These are phyloP conservation scores for Penicillium nucicola DNA, from an alignment of 495 filamentous ascomycete genomes.

Conservation along the genomic window DNA sequence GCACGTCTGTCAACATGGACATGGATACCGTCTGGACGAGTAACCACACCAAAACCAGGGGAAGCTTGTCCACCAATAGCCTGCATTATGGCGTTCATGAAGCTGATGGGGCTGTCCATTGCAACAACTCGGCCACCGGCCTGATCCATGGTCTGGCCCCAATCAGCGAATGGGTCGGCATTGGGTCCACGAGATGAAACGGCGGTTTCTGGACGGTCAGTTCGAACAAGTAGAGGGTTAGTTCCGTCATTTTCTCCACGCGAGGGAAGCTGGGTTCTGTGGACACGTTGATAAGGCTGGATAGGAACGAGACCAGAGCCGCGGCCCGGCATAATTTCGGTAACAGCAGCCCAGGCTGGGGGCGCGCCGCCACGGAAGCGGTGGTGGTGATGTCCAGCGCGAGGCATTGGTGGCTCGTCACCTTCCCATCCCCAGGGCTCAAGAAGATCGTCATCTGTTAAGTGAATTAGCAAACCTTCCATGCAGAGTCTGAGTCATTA, in stretches of 20 bases:
- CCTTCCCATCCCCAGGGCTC: constrained; percentile 58
- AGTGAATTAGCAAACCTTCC: constrained; percentile 7
- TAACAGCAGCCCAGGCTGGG: constrained; percentile 41
- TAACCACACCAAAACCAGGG: constrained; percentile 52
- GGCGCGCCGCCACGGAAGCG: constrained; percentile 38
- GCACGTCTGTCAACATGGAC: constrained; percentile 50
- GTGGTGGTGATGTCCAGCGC: constrained; percentile 42
- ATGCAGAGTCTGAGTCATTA: not conserved
- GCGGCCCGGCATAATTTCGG: constrained; percentile 43
- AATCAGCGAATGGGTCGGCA: constrained; percentile 46
- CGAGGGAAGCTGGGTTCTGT: constrained; percentile 45
- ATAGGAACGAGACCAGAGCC: constrained; percentile 42
- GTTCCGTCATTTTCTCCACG: constrained; percentile 69
- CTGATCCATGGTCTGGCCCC: constrained; percentile 55
- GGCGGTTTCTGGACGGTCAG: constrained; percentile 33
- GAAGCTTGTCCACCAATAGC: constrained; percentile 51
- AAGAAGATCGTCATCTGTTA: constrained; percentile 47
- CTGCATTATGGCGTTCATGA: constrained; percentile 59
- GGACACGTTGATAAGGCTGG: constrained; percentile 50
- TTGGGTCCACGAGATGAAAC: constrained; percentile 30
- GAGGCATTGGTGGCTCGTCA: constrained; percentile 43
- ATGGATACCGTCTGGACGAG: constrained; percentile 57
- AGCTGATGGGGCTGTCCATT: constrained; percentile 60
- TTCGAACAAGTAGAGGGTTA: constrained; percentile 68
- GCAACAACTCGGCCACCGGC: constrained; percentile 44